Percentiles rank a stretch among this genome's conserved stretches.
phyloP scores from a whole-genome alignment of 1,284 basidiomycete genomes.

The Ustilago loliicola region DNA sequence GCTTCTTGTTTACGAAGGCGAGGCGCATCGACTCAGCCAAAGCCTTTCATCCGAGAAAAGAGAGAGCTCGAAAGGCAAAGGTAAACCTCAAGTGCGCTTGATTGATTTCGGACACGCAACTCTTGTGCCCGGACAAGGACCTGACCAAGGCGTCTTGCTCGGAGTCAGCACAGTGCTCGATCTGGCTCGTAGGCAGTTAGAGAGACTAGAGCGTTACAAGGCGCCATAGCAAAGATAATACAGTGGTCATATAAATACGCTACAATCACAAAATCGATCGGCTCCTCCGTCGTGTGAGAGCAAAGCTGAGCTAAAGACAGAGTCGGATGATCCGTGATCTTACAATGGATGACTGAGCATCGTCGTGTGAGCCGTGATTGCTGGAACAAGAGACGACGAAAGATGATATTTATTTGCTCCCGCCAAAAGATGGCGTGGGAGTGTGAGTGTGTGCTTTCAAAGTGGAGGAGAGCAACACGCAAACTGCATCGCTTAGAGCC shows the following conservation, averaged over 20 bases:
- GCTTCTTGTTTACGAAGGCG: conserved; percentile 86
- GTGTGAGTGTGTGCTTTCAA: too few species aligned
- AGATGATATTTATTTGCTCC: too few species aligned
- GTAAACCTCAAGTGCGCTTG: conserved; percentile 75
- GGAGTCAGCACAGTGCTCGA: conserved; percentile 77
- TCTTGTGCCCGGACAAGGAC: conserved; percentile 79
- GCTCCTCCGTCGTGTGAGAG: too few species aligned
- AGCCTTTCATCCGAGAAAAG: not conserved
- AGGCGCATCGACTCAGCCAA: conserved; percentile 73
- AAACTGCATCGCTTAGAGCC: not conserved
- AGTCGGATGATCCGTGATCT: too few species aligned
- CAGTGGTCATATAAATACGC: too few species aligned
- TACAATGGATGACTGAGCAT: not conserved
- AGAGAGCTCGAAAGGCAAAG: not conserved
- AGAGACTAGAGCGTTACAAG: conserved; percentile 9
- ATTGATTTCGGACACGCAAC: conserved; percentile 95
- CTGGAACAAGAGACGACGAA: not conserved
- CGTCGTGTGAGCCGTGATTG: not conserved
- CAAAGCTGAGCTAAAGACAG: too few species aligned
- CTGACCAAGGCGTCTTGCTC: conserved; percentile 81
- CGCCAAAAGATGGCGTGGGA: too few species aligned
- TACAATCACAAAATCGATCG: too few species aligned
- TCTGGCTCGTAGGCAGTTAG: conserved; percentile 19
- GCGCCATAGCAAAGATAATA: not conserved
- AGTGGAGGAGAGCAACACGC: too few species aligned